Conservation (phyloP, 2,329 filamentous ascomycete genomes). For the Fusarium fracticaudum region DNA sequence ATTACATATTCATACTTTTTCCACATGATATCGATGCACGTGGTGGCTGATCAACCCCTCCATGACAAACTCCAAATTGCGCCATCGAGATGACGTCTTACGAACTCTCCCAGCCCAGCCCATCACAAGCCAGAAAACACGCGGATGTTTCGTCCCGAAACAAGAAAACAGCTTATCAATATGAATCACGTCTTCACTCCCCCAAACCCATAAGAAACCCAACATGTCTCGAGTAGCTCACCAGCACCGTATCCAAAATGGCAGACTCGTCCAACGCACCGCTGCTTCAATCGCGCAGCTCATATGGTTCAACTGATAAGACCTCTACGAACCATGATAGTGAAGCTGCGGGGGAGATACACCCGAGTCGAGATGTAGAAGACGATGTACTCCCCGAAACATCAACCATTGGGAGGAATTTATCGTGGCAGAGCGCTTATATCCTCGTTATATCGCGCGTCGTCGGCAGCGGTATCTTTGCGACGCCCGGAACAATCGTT, state of each 20-base stretch:
- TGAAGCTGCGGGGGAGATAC: neutral
- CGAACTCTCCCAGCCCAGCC: slow-evolving; percentile 15
- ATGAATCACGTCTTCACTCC: neutral
- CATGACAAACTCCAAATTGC: slow-evolving; percentile 17
- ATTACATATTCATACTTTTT: too few relatives aligned
- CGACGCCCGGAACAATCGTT: slow-evolving; percentile 74
- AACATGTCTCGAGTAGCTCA: neutral
- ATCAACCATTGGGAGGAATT: slow-evolving; percentile 64
- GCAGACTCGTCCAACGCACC: slow-evolving; percentile 4
- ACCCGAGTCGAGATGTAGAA: slow-evolving; percentile 53
- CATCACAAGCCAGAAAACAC: slow-evolving; percentile 14
- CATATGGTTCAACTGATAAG: neutral
- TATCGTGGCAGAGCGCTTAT: slow-evolving; percentile 71
- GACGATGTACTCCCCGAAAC: slow-evolving; percentile 69
- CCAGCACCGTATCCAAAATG: neutral
- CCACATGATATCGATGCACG: neutral
- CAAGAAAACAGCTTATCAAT: slow-evolving; percentile 23
- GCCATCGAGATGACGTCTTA: slow-evolving; percentile 38
- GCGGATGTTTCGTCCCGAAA: neutral
- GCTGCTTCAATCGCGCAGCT: slow-evolving; percentile 15
- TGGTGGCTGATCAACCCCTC: neutral
- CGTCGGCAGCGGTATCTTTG: slow-evolving; percentile 77
- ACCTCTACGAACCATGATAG: neutral
- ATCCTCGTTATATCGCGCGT: slow-evolving; percentile 75
- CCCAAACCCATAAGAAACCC: neutral